Base-by-base conservation (phyloP, 1,284 basidiomycete species). In the Ganoderma lucidum region DNA sequence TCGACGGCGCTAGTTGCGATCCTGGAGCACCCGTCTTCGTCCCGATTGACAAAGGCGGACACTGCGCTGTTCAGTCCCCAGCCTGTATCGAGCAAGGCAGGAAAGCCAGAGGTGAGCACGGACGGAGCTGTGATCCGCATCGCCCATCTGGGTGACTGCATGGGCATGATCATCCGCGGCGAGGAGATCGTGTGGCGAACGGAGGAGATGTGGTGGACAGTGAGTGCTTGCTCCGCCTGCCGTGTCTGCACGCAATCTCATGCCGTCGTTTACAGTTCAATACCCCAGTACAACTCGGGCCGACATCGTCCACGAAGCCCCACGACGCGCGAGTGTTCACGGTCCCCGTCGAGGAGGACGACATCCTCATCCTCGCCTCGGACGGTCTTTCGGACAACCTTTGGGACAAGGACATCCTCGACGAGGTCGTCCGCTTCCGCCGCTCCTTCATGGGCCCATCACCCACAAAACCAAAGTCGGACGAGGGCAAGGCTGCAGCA, bases 321-420 rank as follows among this genome's bases (percentile, higher is more conserved):
- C 86, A 80, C 79, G 88, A 96, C 70, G 96, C 96, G 0, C 92
- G 92, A 69, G 82, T 91, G 10, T 84, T 90, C 78, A 90, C 90
- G 2, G 83, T 98, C 6, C 90, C 91, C 28, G 96, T 98, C 5
- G 87, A 90, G 75, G 89, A 89, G 60, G 92, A 95, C 71, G 97
- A 98, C 76, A 93, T 98, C 55, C 89, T 98, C 60, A 93, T 98
- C 68, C 87, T 98, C 42, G 93, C 95, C 2, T 92, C 88, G 44
- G 97, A 99, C 78, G 97, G 97, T 0, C 84, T 98, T 63, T 92
- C 93, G 76, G 97, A 99, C 81, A 99, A 99, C 77, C 83, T 98
- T 62, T 98, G 96, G 88, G 96, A 98, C 78, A 93, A 96, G 77
- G 97, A 98, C 72, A 93, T 99, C 35, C 82, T 98, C 15, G 96